Evolutionary conservation across 257 asterid genomes (phyloP), one percentile per base, ranked within the genome.

Genomic region (Ocimum tenuiflorum): DNA sequence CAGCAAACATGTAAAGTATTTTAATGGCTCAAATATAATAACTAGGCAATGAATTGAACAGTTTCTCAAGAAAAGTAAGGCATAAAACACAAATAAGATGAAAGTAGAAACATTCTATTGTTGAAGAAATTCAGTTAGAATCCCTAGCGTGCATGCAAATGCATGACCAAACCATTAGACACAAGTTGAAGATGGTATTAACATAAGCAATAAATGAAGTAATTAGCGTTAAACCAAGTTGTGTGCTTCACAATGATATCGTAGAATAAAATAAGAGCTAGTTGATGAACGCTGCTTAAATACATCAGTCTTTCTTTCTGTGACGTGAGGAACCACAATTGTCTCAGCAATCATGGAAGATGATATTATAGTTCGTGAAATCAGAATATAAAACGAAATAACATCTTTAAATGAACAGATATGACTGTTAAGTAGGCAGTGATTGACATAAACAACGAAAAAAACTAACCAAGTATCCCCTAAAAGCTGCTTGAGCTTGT

Each of bases 381-480:
- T 18, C 47, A 62, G 42, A 62, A 43, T n/a, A 8, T 66, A 31
- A 31, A 67, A 12, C 0, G 39, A 56, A 19, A 42, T 8, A 42
- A 15, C 39, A 45, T 51, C 14, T n/a, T 1, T 7, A 6, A 11
- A 56, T 9, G 23, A 39, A 76, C 31, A 58, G 29, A 12, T 22
- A 15, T 8, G 48, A 22, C 31, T 49, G 48, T 31, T 19, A 17
- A 50, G 22, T 57, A 54, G 51, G 66, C 38, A 72, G 39, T 14
- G 69, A 7, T 27, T 17, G 23, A 45, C 22, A 63, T 24, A 70
- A 20, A 55, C 56, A 58, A 42, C 49, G 68, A 43, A 65, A 47
- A 43, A 75, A 51, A 11, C 10, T 65, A 85, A 86, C 97, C 97
- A 91, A 71, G 73, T 86, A 88, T 71, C 96, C 95, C 73, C 92